phyloP scores from a whole-genome alignment of 345 rosid species.

The Cardamine resedifolia region DNA sequence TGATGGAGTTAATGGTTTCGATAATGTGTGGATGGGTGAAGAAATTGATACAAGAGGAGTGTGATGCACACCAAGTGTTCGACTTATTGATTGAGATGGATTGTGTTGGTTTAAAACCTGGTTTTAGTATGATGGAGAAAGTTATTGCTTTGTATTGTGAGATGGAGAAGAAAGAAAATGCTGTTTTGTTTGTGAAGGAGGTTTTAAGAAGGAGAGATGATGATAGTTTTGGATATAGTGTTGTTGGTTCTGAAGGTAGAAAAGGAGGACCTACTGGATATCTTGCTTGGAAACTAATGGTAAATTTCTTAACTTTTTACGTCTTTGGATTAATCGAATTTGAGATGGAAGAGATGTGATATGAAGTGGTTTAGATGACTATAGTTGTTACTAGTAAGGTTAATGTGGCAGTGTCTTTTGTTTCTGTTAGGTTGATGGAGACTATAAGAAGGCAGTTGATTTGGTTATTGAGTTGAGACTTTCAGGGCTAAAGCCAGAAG shows the following conservation, averaged over 20 bases:
- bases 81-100: constrained; percentile 88
- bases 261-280: constrained; percentile 90
- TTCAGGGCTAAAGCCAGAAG: constrained; percentile 82
- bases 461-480: constrained; percentile 61
- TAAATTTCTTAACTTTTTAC: constrained; percentile 31
- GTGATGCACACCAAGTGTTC: constrained; percentile 62
- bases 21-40: constrained; percentile 87
- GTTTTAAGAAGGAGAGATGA: constrained; percentile 59
- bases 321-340: not conserved
- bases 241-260: constrained; percentile 47
- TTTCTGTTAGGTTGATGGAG: constrained; percentile 68
- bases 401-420: not conserved
- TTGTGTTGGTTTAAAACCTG: constrained; percentile 79
- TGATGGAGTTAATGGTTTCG: constrained; percentile 93
- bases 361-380: not conserved
- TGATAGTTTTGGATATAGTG: constrained; percentile 35
- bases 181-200: constrained; percentile 68
- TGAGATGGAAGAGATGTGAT: not conserved
- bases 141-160: constrained; percentile 91
- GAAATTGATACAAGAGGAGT: constrained; percentile 68
- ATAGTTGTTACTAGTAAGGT: not conserved
- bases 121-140: constrained; percentile 93
- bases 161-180: constrained; percentile 59
- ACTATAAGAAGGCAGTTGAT: constrained; percentile 65
- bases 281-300: constrained; percentile 98